Evolutionary conservation across 1,284 basidiomycete species (phyloP).

Genomic region (Stygiomarasmius scandens): DNA sequence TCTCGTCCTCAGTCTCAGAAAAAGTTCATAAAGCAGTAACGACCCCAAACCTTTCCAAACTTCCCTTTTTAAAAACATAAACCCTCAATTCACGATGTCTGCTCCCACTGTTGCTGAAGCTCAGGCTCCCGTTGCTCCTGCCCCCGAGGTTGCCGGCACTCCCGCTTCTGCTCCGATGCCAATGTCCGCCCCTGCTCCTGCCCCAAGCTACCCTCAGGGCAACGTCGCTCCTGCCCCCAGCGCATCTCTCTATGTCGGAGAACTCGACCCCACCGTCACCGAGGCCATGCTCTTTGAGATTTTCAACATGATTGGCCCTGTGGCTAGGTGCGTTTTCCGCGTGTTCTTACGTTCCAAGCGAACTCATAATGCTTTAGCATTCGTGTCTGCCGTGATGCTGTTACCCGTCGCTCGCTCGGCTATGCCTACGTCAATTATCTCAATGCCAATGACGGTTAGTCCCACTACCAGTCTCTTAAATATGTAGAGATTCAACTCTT

Average conservation of each 20-base stretch:
- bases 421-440: conserved; percentile 99
- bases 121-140: conserved; percentile 31
- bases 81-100: conserved; percentile 58
- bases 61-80: conserved; percentile 31
- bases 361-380: conserved; percentile 61
- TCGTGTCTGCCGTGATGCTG: conserved; percentile 99
- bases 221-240: conserved; percentile 71
- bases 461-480: conserved; percentile 3
- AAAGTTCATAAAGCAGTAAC: conserved; percentile 87
- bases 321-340: conserved; percentile 73
- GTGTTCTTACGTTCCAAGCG: conserved; percentile 4
- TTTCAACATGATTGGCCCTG: conserved; percentile 99
- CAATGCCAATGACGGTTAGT: conserved; percentile 89
- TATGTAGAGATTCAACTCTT: conserved; percentile 17
- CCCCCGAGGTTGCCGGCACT: conserved; percentile 33
- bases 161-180: conserved; percentile 62
- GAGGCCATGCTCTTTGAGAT: conserved; percentile 99
- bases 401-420: conserved; percentile 98
- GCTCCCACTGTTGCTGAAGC: conserved; percentile 49
- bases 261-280: conserved; percentile 96
- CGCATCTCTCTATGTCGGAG: conserved; percentile 97
- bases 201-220: conserved; percentile 39
- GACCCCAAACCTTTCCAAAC: conserved; percentile 51
- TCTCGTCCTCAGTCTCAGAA: conserved; percentile 55
- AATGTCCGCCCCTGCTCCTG: conserved; percentile 40